Conservation (phyloP, 352 stramenopile genomes). For the Lagenidium sp. region DNA sequence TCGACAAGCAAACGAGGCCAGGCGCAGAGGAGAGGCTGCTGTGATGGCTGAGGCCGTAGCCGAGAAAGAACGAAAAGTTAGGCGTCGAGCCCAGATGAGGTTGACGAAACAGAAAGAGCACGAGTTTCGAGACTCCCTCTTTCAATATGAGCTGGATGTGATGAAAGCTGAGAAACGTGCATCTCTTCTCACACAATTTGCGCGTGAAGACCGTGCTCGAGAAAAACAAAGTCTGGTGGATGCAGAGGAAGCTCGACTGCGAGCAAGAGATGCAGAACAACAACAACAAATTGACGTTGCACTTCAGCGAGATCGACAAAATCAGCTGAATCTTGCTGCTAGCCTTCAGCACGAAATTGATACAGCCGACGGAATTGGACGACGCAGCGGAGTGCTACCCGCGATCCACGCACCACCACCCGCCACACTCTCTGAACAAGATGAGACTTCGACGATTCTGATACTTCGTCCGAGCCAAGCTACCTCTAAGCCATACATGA, state of each 20-base stretch:
- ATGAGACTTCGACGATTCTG: slow-evolving; percentile 43
- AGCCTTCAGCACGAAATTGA: slow-evolving; percentile 26
- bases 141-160: slow-evolving; percentile 31
- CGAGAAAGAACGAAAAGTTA: slow-evolving; percentile 29
- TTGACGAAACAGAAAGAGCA: slow-evolving; percentile 37
- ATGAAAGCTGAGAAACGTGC: slow-evolving; percentile 33
- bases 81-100: slow-evolving; percentile 29
- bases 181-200: slow-evolving; percentile 34
- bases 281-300: not conserved
- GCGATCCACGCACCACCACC: slow-evolving; percentile 33
- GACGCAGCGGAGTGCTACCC: slow-evolving; percentile 37
- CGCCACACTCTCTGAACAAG: slow-evolving; percentile 19
- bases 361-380: slow-evolving; percentile 27
- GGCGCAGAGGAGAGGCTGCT: slow-evolving; percentile 9
- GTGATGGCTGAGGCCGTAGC: slow-evolving; percentile 20
- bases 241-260: slow-evolving; percentile 4
- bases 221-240: slow-evolving; percentile 12
- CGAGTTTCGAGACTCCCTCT: slow-evolving; percentile 33
- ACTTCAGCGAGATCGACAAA: slow-evolving; percentile 2
- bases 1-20: slow-evolving; percentile 16
- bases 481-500: not conserved
- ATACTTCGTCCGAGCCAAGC: slow-evolving; percentile 48
- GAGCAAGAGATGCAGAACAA: not conserved
- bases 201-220: slow-evolving; percentile 22
- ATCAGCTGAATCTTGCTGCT: not conserved